Conservation (phyloP, 2,329 filamentous ascomycete genomes). For the Colletotrichum lentis region DNA sequence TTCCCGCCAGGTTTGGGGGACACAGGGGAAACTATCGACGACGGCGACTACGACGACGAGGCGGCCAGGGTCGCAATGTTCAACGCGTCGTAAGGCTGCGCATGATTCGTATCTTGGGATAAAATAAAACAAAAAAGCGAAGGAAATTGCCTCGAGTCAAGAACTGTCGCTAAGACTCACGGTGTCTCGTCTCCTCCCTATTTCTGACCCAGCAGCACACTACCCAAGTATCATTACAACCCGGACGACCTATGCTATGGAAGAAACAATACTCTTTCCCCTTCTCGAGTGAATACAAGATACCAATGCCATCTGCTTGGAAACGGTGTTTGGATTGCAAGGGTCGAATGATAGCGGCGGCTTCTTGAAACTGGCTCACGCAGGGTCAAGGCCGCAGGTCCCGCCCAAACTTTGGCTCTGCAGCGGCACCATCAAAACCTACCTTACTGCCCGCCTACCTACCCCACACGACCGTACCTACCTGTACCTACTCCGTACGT, state of each 20-base stretch:
- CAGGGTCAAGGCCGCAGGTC: slow-evolving; percentile 27
- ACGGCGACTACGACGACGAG: slow-evolving; percentile 6
- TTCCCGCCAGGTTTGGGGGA: not conserved
- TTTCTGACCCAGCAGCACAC: too few species aligned
- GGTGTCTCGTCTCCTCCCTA: too few species aligned
- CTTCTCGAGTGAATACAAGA: not conserved
- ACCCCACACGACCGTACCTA: too few species aligned
- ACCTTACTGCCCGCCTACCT: not conserved
- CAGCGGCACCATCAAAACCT: slow-evolving; percentile 8
- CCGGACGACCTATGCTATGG: too few species aligned
- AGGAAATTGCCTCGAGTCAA: not conserved
- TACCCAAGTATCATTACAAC: too few species aligned
- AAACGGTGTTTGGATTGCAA: slow-evolving; percentile 28
- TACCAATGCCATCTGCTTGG: slow-evolving; percentile 4
- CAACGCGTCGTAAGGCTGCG: not conserved
- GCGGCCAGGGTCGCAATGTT: not conserved
- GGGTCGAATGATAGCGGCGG: slow-evolving; percentile 29
- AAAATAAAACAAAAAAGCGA: too few species aligned
- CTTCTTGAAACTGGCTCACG: slow-evolving; percentile 37
- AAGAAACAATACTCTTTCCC: too few species aligned
- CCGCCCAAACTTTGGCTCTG: slow-evolving; percentile 26
- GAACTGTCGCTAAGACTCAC: not conserved
- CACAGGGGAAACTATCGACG: not conserved
- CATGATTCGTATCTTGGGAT: not conserved
- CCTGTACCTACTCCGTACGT: too few species aligned